phyloP scores from a whole-genome alignment of 2,329 filamentous ascomycete genomes.

The Ophiostoma ulmi region DNA sequence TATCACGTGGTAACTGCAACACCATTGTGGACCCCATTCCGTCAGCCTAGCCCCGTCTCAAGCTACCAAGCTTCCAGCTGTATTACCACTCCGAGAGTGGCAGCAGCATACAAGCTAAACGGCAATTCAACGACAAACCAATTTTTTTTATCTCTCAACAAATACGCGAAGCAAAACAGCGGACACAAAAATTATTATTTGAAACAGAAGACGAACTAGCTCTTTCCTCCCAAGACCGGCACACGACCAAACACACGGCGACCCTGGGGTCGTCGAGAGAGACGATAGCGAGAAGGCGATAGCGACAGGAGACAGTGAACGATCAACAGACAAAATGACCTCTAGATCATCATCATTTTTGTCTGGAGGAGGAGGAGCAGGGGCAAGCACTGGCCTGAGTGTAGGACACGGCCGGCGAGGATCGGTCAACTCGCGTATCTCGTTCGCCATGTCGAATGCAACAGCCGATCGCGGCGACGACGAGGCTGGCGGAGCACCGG shows the following conservation, averaged over 20 bases:
- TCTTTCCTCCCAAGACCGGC: not conserved
- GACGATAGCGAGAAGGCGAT: conserved; percentile 1
- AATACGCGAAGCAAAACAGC: not conserved
- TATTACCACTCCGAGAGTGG: not conserved
- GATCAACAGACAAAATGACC: not conserved
- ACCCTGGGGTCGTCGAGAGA: conserved; percentile 11
- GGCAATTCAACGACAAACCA: not conserved
- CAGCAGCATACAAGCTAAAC: not conserved
- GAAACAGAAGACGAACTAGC: not conserved
- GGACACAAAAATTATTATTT: not conserved
- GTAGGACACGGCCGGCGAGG: not conserved
- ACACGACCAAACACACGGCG: conserved; percentile 1
- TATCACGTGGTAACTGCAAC: not conserved
- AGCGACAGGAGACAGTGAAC: not conserved
- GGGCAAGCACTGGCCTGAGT: not conserved
- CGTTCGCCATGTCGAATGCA: conserved; percentile 53
- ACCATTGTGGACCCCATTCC: not conserved
- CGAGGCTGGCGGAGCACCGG: conserved; percentile 45
- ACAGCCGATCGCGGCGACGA: conserved; percentile 42
- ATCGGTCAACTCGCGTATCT: conserved; percentile 1
- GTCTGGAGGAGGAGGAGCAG: not conserved
- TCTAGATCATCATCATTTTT: conserved; percentile 8
- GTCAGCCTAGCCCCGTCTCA: not conserved
- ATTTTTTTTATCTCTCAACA: not conserved
- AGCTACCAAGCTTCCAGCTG: conserved; percentile 12